A percentile compares a stretch with the other conserved stretches of the same genome.
Evolutionary conservation across 2,329 filamentous ascomycete species (phyloP).

Genomic region (Arthrinium puccinioides): DNA sequence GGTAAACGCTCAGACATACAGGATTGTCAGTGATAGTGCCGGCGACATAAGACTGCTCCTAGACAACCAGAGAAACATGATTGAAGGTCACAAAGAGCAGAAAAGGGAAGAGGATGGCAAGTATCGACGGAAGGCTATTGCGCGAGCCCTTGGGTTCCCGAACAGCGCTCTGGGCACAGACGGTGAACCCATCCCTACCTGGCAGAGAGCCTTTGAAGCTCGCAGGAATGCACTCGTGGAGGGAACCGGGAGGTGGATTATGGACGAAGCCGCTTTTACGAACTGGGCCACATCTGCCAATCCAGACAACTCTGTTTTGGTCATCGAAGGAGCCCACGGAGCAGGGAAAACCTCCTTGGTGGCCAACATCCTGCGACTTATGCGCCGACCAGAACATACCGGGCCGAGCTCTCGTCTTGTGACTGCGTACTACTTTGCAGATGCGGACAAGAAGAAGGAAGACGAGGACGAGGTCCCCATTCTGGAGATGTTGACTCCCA

Average conservation of each 20-base stretch:
- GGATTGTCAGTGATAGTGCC: constrained; percentile 22
- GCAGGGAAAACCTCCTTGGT: constrained; percentile 26
- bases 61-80: too few species aligned
- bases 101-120: constrained; percentile 23
- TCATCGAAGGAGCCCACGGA: constrained; percentile 19
- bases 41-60: constrained; percentile 20
- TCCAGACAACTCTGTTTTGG: constrained; percentile 15
- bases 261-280: constrained; percentile 11
- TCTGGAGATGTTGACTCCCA: constrained; percentile 17
- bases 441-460: constrained; percentile 21
- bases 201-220: constrained; percentile 22
- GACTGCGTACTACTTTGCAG: constrained; percentile 20
- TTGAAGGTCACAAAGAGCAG: constrained; percentile 20
- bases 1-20: constrained; percentile 26
- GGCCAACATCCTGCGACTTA: constrained; percentile 20
- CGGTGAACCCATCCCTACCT: constrained; percentile 18
- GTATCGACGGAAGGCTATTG: constrained; percentile 20
- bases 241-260: constrained; percentile 21
- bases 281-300: constrained; percentile 15
- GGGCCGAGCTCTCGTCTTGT: constrained; percentile 17
- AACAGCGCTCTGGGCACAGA: constrained; percentile 19
- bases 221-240: constrained; percentile 20
- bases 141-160: constrained; percentile 20
- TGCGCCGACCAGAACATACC: constrained; percentile 14
- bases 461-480: constrained; percentile 15